These are phyloP conservation scores for Debaryomyces sp. DNA, from an alignment of 1,139 yeast species.

Conservation along the genomic window DNA sequence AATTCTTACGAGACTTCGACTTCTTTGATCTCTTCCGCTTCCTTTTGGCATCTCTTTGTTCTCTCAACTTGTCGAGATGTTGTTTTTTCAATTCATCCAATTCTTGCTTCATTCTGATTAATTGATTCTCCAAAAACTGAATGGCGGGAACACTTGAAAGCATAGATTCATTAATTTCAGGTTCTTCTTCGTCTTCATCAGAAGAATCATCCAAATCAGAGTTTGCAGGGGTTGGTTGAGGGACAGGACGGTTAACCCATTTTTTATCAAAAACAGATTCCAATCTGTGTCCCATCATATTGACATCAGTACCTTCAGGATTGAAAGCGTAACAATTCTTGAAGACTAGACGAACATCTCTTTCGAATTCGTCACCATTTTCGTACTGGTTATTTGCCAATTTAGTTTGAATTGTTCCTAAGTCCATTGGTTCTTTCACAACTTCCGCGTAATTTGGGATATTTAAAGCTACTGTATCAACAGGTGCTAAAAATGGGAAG, in stretches of 20 bases:
- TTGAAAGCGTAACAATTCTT: slow-evolving; percentile 88
- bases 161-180: slow-evolving; percentile 71
- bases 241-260: slow-evolving; percentile 88
- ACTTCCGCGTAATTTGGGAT: slow-evolving; percentile 87
- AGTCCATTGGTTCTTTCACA: slow-evolving; percentile 93
- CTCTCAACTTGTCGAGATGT: slow-evolving; percentile 59
- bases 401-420: slow-evolving; percentile 81
- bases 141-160: slow-evolving; percentile 84
- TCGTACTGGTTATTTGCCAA: slow-evolving; percentile 85
- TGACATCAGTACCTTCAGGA: slow-evolving; percentile 95
- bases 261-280: slow-evolving; percentile 84
- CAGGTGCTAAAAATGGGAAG: slow-evolving; percentile 92
- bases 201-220: slow-evolving; percentile 37
- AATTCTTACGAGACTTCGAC: slow-evolving; percentile 20
- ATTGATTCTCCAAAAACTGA: slow-evolving; percentile 82
- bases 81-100: slow-evolving; percentile 77
- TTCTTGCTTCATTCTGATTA: slow-evolving; percentile 83
- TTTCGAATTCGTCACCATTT: slow-evolving; percentile 84
- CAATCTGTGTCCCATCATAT: slow-evolving; percentile 90
- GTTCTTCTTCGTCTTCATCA: slow-evolving; percentile 62
- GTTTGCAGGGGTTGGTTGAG: slow-evolving; percentile 55
- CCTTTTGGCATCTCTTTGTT: slow-evolving; percentile 45
- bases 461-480: slow-evolving; percentile 91
- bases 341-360: slow-evolving; percentile 81
- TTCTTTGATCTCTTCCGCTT: slow-evolving; percentile 52